Evolutionary conservation across 2,329 filamentous ascomycete species (phyloP).

Genomic region (Acrocalymma vagum): DNA sequence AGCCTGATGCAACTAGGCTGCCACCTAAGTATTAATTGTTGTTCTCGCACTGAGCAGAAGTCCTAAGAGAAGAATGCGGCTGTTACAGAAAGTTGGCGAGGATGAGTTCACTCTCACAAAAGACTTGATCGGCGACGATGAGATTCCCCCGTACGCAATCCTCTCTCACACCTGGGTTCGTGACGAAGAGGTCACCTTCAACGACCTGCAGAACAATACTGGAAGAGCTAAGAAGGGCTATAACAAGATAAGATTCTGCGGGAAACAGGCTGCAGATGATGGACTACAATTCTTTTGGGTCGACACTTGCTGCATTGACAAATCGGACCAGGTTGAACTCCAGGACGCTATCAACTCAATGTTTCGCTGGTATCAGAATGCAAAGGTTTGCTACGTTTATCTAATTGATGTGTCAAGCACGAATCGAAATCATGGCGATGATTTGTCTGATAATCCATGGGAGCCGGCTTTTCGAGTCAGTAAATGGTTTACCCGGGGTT

Average conservation of each 20-base stretch:
- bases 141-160: constrained; percentile 14
- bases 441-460: constrained; percentile 1
- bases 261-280: constrained; percentile 4
- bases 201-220: constrained; percentile 4
- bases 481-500: constrained; percentile 12
- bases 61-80: too few relatives aligned
- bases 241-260: constrained; percentile 11
- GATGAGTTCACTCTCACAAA: constrained; percentile 4
- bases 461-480: constrained; percentile 7
- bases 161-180: constrained; percentile 15
- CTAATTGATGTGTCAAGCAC: constrained; percentile 8
- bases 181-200: constrained; percentile 9
- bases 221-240: constrained; percentile 8
- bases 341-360: constrained; percentile 10
- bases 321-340: constrained; percentile 1
- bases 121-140: constrained; percentile 1
- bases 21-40: too few relatives aligned
- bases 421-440: too few relatives aligned
- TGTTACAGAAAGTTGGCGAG: too few relatives aligned
- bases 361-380: constrained; percentile 9
- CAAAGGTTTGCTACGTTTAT: constrained; percentile 7
- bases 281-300: constrained; percentile 8
- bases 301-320: constrained; percentile 16
- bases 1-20: too few relatives aligned
- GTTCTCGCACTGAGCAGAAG: too few relatives aligned